These are phyloP conservation scores for Dianthus caryophyllus DNA, from an alignment of 148 eudicot genomes.

Conservation along the genomic window DNA sequence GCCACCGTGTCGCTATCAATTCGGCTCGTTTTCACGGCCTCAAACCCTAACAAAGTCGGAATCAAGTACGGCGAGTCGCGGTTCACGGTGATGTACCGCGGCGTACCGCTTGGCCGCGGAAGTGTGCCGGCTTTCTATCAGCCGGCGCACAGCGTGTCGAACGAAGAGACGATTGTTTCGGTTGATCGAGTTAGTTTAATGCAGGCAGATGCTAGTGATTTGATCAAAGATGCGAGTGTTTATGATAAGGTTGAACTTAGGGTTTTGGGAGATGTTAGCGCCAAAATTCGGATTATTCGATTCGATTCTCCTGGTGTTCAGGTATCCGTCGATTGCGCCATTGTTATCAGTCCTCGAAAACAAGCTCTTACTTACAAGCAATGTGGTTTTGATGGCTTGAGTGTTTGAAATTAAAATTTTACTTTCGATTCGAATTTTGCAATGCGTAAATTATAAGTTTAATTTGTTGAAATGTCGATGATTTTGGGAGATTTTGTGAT, in stretches of 20 bases:
- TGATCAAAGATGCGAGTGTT: constrained; percentile 58
- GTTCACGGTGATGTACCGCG: constrained; percentile 77
- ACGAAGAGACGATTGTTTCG: constrained; percentile 43
- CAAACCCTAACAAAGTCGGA: constrained; percentile 82
- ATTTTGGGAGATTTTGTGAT: no score
- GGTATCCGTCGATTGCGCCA: constrained; percentile 78
- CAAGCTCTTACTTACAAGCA: constrained; percentile 72
- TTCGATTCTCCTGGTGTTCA: constrained; percentile 81
- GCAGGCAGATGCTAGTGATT: constrained; percentile 69
- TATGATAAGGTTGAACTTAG: constrained; percentile 81
- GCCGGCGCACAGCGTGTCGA: constrained; percentile 65
- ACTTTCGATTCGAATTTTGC: no score
- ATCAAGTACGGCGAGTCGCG: constrained; percentile 73
- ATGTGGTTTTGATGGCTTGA: constrained; percentile 85
- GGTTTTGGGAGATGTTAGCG: constrained; percentile 82
- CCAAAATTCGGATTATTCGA: constrained; percentile 75
- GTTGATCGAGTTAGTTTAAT: constrained; percentile 71
- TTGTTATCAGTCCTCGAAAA: constrained; percentile 80
- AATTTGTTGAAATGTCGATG: no score
- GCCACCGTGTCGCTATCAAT: constrained; percentile 64
- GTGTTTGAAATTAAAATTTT: constrained; percentile 38
- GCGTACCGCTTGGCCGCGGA: constrained; percentile 75
- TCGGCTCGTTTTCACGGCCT: constrained; percentile 60
- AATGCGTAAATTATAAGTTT: no score
- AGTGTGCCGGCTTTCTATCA: constrained; percentile 68